phyloP scores from a whole-genome alignment of 75 land plant genomes.

The Pinus albicaulis region DNA sequence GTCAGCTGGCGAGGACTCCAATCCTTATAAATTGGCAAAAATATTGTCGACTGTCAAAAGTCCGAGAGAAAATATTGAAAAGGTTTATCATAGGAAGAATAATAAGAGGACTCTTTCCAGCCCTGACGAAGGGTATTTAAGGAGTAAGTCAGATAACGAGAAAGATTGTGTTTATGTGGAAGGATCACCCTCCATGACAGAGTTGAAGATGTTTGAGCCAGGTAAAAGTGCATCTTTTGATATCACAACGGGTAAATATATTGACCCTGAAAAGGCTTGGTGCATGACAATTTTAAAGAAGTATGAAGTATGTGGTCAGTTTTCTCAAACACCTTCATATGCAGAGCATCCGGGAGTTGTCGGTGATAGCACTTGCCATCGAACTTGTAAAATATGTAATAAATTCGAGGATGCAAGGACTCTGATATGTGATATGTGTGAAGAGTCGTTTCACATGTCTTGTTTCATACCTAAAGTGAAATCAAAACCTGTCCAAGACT shows the following conservation, averaged over 20 bases:
- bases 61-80: background rate
- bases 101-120: background rate
- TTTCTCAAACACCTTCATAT: background rate
- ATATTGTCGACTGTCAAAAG: background rate
- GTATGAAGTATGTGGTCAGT: background rate
- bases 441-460: conserved; percentile 17
- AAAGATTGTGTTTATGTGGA: background rate
- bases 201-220: background rate
- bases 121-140: background rate
- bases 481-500: conserved; percentile 5
- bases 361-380: conserved; percentile 5
- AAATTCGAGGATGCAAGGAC: conserved; percentile 1
- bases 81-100: conserved; percentile 4
- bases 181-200: background rate
- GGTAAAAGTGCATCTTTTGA: background rate
- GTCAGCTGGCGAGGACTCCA: background rate
- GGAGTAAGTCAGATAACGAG: background rate
- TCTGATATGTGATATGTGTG: conserved; percentile 31
- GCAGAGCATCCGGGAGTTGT: conserved; percentile 7
- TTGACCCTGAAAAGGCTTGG: background rate
- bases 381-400: conserved; percentile 9
- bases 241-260: background rate
- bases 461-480: conserved; percentile 8
- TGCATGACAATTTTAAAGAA: background rate
- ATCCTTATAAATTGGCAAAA: background rate